Base-by-base conservation (phyloP, 2,329 filamentous ascomycete species). In the Emericellopsis atlantica region DNA sequence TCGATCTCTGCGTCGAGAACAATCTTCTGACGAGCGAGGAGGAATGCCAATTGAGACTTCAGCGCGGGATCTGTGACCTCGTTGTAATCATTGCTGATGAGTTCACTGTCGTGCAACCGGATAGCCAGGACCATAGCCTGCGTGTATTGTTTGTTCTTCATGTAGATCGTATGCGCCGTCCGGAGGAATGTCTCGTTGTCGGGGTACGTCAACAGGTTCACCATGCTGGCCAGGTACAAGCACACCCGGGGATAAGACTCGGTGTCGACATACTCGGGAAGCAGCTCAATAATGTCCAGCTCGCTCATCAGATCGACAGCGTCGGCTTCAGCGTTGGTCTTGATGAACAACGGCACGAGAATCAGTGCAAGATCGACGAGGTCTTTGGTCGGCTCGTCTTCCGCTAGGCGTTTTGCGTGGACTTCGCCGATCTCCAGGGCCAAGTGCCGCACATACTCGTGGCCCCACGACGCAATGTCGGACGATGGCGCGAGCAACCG, bases 221-320 rank as follows among this genome's bases (percentile, higher is more conserved):
- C 92, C 85, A 96, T 96, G 69, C 87, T 94, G 52, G 94, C 87
- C 82, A 98, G 95, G 67, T 98, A 98, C 50, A 98, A 67, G 58
- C 92, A 96, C 42, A 95, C 92, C 55, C 92, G 74, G 40, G 84
- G 72, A 59, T 94, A 98, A 22, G 89, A 96, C 64, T 96, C 82
- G 60, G 93, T 83, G 60, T 98, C 92, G 40, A 98, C 74, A 53
- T 89, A 93, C 49, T 87, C 75, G 43, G 86, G 80, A 36, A 98
- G 84, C 55, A 89, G 70, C 55, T 95, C 87, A 50, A 98, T 96
- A 59, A 95, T 95, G 65, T 98, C 92, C 44, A 98, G 70, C 65
- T 98, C 93, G 58, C 88, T 95, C 71, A 98, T 79, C 49, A 98
- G 73, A 61, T 98, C 92, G 32, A 98, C 92, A 2, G 92, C 93